Percentiles rank a stretch among this genome's conserved stretches.
These are phyloP conservation scores for Chaetomium fimeti DNA, from an alignment of 495 filamentous ascomycete species.

Conservation along the genomic window DNA sequence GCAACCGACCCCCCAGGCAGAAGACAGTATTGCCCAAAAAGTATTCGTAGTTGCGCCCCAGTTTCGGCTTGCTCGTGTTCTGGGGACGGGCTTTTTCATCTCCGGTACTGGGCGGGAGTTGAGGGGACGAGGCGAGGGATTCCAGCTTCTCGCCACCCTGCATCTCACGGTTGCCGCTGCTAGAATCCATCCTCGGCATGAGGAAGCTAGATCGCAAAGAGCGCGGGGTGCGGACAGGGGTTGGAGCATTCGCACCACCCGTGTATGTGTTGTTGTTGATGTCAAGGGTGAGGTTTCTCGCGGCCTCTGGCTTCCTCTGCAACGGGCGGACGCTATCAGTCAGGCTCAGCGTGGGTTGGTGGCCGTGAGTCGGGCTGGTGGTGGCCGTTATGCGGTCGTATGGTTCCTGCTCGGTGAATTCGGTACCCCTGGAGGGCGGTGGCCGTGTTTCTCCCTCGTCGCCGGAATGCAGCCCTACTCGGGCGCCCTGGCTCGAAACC, in stretches of 20 bases:
- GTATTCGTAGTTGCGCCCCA: conserved; percentile 77
- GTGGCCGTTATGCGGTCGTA: conserved; percentile 67
- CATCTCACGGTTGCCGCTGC: conserved; percentile 52
- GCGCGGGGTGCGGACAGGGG: conserved; percentile 62
- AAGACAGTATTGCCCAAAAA: conserved; percentile 91
- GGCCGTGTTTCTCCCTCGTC: conserved; percentile 55
- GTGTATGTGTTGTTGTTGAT: conserved; percentile 55
- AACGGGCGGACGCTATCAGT: conserved; percentile 74
- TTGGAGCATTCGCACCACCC: conserved; percentile 44
- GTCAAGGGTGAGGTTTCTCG: conserved; percentile 56
- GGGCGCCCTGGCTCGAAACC: conserved; percentile 49
- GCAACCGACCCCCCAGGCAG: conserved; percentile 76
- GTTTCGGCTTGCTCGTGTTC: conserved; percentile 35
- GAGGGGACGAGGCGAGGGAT: conserved; percentile 72
- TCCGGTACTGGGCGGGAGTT: conserved; percentile 43
- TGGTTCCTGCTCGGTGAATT: conserved; percentile 65
- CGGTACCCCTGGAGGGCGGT: conserved; percentile 74
- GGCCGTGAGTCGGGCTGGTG: conserved; percentile 66
- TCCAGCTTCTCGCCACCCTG: conserved; percentile 72
- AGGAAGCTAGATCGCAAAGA: conserved; percentile 71
- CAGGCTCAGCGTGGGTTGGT: conserved; percentile 64
- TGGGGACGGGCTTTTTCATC: conserved; percentile 29
- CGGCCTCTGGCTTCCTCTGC: conserved; percentile 53
- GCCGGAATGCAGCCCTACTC: conserved; percentile 33
- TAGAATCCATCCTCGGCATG: conserved; percentile 50